Evolutionary conservation across 495 filamentous ascomycete species (phyloP).

Genomic region (Talaromyces stipitatus): DNA sequence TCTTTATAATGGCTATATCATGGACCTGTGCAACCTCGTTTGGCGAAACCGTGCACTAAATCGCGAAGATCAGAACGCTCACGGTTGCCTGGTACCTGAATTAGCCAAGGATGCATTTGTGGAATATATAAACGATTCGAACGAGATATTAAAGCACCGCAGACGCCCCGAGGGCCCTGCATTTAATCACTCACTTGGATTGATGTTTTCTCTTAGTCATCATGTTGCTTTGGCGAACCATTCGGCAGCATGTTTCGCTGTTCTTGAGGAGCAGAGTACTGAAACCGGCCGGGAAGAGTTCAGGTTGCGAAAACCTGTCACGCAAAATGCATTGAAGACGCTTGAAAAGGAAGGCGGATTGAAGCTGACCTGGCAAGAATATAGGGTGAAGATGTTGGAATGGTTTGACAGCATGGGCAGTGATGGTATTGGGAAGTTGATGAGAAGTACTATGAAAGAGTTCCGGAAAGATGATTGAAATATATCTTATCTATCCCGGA

Average conservation of each 20-base stretch:
- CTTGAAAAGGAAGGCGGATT: slow-evolving; percentile 65
- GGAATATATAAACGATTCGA: slow-evolving; percentile 33
- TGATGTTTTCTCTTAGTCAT: slow-evolving; percentile 63
- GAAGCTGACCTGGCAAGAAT: slow-evolving; percentile 63
- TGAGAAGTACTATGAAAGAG: slow-evolving; percentile 80
- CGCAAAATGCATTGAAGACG: slow-evolving; percentile 52
- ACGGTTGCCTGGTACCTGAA: slow-evolving; percentile 59
- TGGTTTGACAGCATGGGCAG: slow-evolving; percentile 61
- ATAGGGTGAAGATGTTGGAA: slow-evolving; percentile 63
- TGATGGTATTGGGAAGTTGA: slow-evolving; percentile 59
- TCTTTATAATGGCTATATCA: slow-evolving; percentile 77
- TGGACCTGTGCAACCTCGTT: slow-evolving; percentile 82
- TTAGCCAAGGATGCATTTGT: slow-evolving; percentile 41
- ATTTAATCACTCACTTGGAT: slow-evolving; percentile 39
- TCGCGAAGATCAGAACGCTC: slow-evolving; percentile 57
- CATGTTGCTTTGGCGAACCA: slow-evolving; percentile 57
- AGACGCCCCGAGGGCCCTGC: slow-evolving; percentile 25
- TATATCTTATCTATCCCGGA: neutral
- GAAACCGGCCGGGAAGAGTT: slow-evolving; percentile 36
- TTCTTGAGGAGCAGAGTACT: slow-evolving; percentile 54
- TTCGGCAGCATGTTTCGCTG: slow-evolving; percentile 56
- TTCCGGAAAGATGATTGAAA: slow-evolving; percentile 36
- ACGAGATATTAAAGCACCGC: slow-evolving; percentile 23
- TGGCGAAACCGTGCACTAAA: slow-evolving; percentile 76
- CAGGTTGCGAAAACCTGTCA: slow-evolving; percentile 70